Base-by-base conservation (phyloP, 202 grass and related monocot genomes). In the Panicum hallii region DNA sequence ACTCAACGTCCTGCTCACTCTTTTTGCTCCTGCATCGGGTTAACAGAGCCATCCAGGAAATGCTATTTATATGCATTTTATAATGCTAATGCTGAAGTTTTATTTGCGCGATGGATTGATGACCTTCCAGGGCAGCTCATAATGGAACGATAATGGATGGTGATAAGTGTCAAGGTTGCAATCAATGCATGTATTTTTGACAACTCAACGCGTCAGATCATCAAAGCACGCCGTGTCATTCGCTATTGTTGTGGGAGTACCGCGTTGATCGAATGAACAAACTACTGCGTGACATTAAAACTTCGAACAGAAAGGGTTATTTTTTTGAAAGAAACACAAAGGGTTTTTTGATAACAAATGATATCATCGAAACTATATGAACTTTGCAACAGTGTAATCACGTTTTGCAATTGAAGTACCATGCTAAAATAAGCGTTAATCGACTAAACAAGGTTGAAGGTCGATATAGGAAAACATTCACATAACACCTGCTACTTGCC, bases 111-210 rank as follows among this genome's bases (percentile, higher is more conserved):
- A 22, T 62, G 42, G 42, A 50, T 46, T n/a, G 34, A 58, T 66
- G 23, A 68, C 55, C 28, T 72, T 2, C 41, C 1, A 36, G 54
- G 55, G 9, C 28, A 62, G 8, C 19, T 60, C 49, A 20, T 62
- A 52, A 62, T 7, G 13, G 38, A 62, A 64, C 68, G 77, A 34
- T 49, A 75, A 66, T 16, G 52, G 53, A 19, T 23, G 38, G 77
- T 46, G 38, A 26, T 79, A n/a, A n/a, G 56, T 47, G 36, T n/a
- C 55, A 56, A 78, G 23, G 38, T 45, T n/a, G 34, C 7, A 70
- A 72, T 77, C 62, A 77, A 87, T 87, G 62, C 50, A 22, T 41
- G 50, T 11, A 45, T 44, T 70, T 40, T 22, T 42, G 2, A 32
- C 11, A 66, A 36, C 40, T 26, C 19, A 40, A 67, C 63, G 14